Evolutionary conservation across 495 filamentous ascomycete species (phyloP).

Genomic region (Thozetella sp.): DNA sequence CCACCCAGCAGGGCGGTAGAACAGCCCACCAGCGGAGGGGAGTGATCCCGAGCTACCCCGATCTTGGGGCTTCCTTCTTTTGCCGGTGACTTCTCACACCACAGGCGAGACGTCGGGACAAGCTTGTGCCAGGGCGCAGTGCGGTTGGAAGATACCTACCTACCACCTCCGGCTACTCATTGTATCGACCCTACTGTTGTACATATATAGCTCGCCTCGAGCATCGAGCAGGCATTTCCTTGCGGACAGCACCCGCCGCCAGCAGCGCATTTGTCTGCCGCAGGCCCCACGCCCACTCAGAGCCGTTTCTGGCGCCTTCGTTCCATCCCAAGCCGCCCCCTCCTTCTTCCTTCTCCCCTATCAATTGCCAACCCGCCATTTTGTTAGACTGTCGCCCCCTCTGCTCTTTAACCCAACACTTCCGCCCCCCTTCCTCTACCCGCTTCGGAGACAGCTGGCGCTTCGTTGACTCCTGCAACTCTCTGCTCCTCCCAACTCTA

Average conservation of each 20-base stretch:
- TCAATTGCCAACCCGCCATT: slow-evolving; percentile 5
- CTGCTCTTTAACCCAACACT: background rate
- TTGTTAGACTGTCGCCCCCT: background rate
- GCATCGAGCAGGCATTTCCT: slow-evolving; percentile 12
- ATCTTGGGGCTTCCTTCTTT: no score
- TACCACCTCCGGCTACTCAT: background rate
- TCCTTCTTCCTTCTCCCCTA: slow-evolving; percentile 8
- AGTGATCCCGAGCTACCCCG: no score
- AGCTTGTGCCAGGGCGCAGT: no score
- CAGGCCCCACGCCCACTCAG: slow-evolving; percentile 4
- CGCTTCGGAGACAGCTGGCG: slow-evolving; percentile 39
- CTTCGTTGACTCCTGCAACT: slow-evolving; percentile 31
- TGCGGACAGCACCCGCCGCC: slow-evolving; percentile 10
- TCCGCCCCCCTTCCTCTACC: slow-evolving; percentile 14
- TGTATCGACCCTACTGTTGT: background rate
- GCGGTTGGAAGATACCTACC: background rate
- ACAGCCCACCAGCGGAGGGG: no score
- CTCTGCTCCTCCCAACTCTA: slow-evolving; percentile 36
- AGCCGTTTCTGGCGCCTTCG: no score
- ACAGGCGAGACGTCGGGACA: no score
- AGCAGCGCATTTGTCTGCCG: slow-evolving; percentile 4
- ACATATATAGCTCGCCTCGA: background rate
- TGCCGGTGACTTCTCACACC: no score
- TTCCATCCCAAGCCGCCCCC: background rate
- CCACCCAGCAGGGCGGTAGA: no score